Percentiles rank a stretch among this genome's conserved stretches.
Conservation (phyloP, 495 filamentous ascomycete genomes). For the Staphylotrichum longicolle region DNA sequence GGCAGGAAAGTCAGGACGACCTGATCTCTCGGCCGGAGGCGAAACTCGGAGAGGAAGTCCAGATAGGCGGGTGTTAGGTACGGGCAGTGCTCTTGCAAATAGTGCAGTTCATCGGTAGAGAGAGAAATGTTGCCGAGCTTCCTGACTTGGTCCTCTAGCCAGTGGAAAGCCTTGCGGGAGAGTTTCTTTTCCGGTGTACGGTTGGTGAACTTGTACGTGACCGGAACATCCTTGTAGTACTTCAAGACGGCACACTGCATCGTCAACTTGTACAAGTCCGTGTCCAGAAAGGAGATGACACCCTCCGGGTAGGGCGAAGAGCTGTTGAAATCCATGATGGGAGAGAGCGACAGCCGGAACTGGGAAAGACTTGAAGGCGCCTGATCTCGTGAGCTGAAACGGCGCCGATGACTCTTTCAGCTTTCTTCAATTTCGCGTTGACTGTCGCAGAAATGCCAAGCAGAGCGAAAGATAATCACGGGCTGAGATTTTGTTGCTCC, state of each 20-base stretch:
- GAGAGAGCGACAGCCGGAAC: background rate
- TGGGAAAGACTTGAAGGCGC: too few species aligned
- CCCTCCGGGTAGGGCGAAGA: constrained; percentile 61
- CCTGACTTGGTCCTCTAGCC: constrained; percentile 78
- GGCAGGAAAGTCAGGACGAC: constrained; percentile 69
- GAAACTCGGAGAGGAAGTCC: constrained; percentile 74
- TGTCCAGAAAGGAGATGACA: constrained; percentile 89
- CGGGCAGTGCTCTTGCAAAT: constrained; percentile 72
- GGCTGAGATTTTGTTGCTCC: background rate
- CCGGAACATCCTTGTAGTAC: constrained; percentile 79
- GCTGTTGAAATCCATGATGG: constrained; percentile 55
- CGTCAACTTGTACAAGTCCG: constrained; percentile 96
- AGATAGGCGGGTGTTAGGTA: constrained; percentile 80
- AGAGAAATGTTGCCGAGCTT: constrained; percentile 77
- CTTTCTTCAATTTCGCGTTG: background rate
- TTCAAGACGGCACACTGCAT: constrained; percentile 97
- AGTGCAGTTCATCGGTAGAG: constrained; percentile 72
- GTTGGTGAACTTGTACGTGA: constrained; percentile 92
- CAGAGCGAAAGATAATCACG: background rate
- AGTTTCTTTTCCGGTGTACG: constrained; percentile 91
- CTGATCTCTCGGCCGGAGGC: constrained; percentile 75
- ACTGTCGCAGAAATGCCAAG: background rate
- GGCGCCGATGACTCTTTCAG: too few species aligned
- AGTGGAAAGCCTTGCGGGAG: constrained; percentile 74
- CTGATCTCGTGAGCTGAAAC: too few species aligned